A percentile compares a stretch with the other conserved stretches of the same genome.
Evolutionary conservation across 2,329 filamentous ascomycete genomes (phyloP).

Genomic region (Fusarium lyarnte): DNA sequence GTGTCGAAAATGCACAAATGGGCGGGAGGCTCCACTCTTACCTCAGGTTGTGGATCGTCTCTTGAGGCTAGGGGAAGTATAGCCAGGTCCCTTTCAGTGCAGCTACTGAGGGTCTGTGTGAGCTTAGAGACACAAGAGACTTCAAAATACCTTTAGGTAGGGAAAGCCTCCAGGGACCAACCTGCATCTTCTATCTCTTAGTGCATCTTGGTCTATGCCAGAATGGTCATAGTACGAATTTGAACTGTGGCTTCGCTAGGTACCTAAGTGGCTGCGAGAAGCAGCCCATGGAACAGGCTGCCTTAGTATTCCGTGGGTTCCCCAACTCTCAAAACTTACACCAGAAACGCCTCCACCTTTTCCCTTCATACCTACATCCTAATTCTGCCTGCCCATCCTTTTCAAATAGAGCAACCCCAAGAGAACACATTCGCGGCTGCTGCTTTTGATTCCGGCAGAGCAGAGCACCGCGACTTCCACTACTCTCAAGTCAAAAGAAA

Average conservation of each 20-base stretch:
- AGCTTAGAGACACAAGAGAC: background rate
- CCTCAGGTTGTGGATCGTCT: slow-evolving; percentile 2
- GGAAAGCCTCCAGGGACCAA: background rate
- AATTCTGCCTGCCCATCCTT: slow-evolving; percentile 14
- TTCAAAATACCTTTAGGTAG: background rate
- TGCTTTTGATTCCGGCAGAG: slow-evolving; percentile 10
- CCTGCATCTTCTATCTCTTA: slow-evolving; percentile 15
- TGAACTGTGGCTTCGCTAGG: slow-evolving; percentile 21
- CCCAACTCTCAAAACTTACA: slow-evolving; percentile 33
- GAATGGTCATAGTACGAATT: slow-evolving; percentile 2
- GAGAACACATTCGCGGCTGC: slow-evolving; percentile 22
- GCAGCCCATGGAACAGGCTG: background rate
- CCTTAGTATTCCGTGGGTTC: slow-evolving; percentile 23
- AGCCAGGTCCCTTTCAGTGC: background rate
- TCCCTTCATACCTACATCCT: background rate
- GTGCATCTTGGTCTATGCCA: slow-evolving; percentile 3
- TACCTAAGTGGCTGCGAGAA: background rate
- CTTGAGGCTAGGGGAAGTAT: slow-evolving; percentile 3
- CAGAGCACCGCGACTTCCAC: slow-evolving; percentile 26
- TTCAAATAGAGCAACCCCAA: slow-evolving; percentile 20
- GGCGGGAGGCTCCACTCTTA: background rate
- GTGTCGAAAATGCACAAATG: slow-evolving; percentile 33
- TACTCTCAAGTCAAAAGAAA: slow-evolving; percentile 25
- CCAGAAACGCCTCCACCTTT: slow-evolving; percentile 19
- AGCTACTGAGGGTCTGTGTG: no score